A percentile compares a stretch with the other conserved stretches of the same genome.
Evolutionary conservation across 1,284 basidiomycete genomes (phyloP).

Genomic region (Tremellales sp.): DNA sequence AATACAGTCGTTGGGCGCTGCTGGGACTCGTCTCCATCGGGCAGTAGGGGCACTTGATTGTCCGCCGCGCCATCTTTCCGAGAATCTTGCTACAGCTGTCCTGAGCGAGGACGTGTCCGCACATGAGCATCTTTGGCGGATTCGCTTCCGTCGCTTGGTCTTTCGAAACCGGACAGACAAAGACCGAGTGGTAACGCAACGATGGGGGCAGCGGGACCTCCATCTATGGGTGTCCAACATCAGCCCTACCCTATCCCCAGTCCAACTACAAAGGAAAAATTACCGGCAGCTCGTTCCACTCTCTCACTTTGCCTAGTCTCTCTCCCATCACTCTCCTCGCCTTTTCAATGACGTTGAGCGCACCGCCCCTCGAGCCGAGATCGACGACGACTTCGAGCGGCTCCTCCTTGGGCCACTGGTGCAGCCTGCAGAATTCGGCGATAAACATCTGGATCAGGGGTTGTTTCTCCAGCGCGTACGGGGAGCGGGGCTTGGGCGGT

Average conservation of each 20-base stretch:
- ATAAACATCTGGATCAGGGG: constrained; percentile 78
- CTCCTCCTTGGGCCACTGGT: constrained; percentile 82
- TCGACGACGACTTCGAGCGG: constrained; percentile 82
- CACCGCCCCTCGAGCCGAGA: constrained; percentile 77
- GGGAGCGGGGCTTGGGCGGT: constrained; percentile 8
- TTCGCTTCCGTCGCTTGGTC: constrained; percentile 90
- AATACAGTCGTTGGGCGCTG: constrained; percentile 43
- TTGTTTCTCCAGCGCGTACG: constrained; percentile 34
- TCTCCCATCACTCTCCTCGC: constrained; percentile 88
- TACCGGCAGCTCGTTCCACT: constrained; percentile 86
- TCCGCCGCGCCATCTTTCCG: constrained; percentile 20
- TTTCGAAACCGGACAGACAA: constrained; percentile 96
- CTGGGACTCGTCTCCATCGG: constrained; percentile 41
- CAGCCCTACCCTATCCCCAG: not conserved
- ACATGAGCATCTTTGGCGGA: constrained; percentile 95
- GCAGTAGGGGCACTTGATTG: constrained; percentile 49
- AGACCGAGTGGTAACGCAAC: constrained; percentile 92
- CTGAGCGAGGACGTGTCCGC: constrained; percentile 89
- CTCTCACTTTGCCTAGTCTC: constrained; percentile 77
- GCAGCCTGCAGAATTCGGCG: constrained; percentile 79
- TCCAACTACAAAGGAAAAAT: constrained; percentile 29
- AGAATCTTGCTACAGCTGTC: constrained; percentile 81
- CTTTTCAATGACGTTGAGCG: constrained; percentile 84
- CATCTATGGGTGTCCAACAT: constrained; percentile 58
- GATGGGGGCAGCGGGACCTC: constrained; percentile 84